phyloP scores from a whole-genome alignment of 306 rosid genomes.

The Cucurbita pepo region DNA sequence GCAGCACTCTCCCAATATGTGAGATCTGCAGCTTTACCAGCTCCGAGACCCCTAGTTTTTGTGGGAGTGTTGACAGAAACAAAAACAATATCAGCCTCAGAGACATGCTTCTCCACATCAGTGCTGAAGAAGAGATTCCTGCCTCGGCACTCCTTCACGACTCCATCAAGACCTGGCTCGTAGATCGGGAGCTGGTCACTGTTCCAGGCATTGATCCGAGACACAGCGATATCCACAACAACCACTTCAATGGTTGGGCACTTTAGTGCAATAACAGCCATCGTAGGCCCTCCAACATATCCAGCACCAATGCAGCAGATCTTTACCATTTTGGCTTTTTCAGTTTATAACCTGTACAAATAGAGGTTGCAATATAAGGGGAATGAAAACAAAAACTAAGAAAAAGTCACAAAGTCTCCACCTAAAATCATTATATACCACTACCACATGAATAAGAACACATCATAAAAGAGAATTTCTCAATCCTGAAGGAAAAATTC shows the following conservation, averaged over 20 bases:
- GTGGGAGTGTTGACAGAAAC: constrained; percentile 94
- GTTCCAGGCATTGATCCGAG: constrained; percentile 88
- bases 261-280: constrained; percentile 95
- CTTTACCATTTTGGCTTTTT: constrained; percentile 70
- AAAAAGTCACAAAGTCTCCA: not conserved
- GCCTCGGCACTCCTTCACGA: constrained; percentile 69
- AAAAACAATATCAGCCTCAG: constrained; percentile 80
- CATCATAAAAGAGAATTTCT: not conserved
- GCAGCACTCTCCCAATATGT: constrained; percentile 98
- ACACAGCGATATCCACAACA: constrained; percentile 73
- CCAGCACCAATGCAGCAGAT: constrained; percentile 99
- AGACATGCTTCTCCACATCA: constrained; percentile 73
- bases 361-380: constrained; percentile 9
- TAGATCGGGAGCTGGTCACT: constrained; percentile 91
- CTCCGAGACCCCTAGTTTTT: constrained; percentile 81
- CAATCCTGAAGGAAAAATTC: not conserved
- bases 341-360: constrained; percentile 27
- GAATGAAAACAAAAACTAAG: not conserved
- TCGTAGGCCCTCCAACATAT: constrained; percentile 97
- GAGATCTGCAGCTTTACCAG: constrained; percentile 89
- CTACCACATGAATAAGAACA: not conserved
- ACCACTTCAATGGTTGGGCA: constrained; percentile 77
- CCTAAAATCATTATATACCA: not conserved
- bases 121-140: constrained; percentile 95
- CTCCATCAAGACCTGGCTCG: constrained; percentile 84